phyloP scores from a whole-genome alignment of 257 asterid genomes.

The Petunia axillaris region DNA sequence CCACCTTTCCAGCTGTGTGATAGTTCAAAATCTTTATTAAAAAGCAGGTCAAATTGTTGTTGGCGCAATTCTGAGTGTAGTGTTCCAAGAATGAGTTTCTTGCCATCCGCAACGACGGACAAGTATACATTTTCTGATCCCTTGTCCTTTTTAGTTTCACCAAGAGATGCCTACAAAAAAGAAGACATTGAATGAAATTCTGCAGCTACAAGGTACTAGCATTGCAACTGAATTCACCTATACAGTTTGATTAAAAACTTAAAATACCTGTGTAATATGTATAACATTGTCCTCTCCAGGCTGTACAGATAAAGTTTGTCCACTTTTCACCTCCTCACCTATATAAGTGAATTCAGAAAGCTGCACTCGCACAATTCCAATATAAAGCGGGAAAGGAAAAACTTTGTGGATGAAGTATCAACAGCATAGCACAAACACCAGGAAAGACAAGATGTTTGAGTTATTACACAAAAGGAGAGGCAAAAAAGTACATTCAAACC shows the following conservation, averaged over 20 bases:
- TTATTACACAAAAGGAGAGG: slow-evolving; percentile 8
- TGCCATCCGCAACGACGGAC: slow-evolving; percentile 25
- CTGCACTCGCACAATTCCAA: background rate
- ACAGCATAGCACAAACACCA: background rate
- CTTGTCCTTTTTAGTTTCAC: slow-evolving; percentile 28
- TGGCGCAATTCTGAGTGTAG: slow-evolving; percentile 33
- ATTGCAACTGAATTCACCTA: background rate
- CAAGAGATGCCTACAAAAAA: slow-evolving; percentile 27
- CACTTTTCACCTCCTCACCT: slow-evolving; percentile 35
- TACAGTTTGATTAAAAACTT: background rate
- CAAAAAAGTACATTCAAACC: background rate
- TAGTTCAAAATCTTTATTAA: slow-evolving; percentile 32
- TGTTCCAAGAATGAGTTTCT: slow-evolving; percentile 33
- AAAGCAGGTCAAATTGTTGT: slow-evolving; percentile 34
- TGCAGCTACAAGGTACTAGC: background rate
- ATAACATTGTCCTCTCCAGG: slow-evolving; percentile 22
- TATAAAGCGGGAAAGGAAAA: background rate
- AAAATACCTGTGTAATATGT: slow-evolving; percentile 32
- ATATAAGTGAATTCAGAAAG: background rate
- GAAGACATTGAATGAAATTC: background rate
- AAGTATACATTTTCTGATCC: slow-evolving; percentile 32
- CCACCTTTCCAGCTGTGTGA: slow-evolving; percentile 38
- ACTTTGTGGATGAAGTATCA: background rate
- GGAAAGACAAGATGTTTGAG: background rate
- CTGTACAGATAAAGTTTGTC: slow-evolving; percentile 24